Percentiles rank a stretch among this genome's conserved stretches.
These are phyloP conservation scores for Laburnicola sp. DNA, from an alignment of 2,329 filamentous ascomycete genomes.

Conservation along the genomic window DNA sequence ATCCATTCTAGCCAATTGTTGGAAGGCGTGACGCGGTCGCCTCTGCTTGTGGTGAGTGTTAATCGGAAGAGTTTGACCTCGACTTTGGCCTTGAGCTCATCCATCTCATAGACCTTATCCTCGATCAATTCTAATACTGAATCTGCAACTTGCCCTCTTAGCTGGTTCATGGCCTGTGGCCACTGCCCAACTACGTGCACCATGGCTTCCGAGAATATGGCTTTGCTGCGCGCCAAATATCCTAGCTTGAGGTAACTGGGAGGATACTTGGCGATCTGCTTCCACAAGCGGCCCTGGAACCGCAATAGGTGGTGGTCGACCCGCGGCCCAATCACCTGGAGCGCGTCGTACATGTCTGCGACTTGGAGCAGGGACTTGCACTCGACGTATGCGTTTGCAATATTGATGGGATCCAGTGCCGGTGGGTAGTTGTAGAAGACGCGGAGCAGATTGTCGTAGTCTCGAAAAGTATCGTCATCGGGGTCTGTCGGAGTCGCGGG, in stretches of 20 bases:
- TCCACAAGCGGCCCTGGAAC: constrained; percentile 89
- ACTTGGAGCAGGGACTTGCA: constrained; percentile 86
- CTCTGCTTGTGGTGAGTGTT: constrained; percentile 74
- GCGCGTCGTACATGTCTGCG: constrained; percentile 92
- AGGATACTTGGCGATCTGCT: constrained; percentile 95
- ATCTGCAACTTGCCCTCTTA: constrained; percentile 71
- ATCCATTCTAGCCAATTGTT: constrained; percentile 90
- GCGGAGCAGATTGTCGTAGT: constrained; percentile 95
- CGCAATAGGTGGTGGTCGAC: constrained; percentile 93
- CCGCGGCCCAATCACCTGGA: constrained; percentile 82
- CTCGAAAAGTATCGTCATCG: constrained; percentile 74
- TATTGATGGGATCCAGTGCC: constrained; percentile 78
- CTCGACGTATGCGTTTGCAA: constrained; percentile 89
- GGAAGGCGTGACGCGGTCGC: constrained; percentile 78
- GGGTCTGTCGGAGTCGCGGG: constrained; percentile 56
- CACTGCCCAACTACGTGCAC: constrained; percentile 95
- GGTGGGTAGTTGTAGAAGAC: constrained; percentile 95
- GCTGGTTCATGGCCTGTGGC: constrained; percentile 77
- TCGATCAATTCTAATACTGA: constrained; percentile 85
- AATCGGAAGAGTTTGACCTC: constrained; percentile 83
- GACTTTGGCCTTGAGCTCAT: constrained; percentile 76
- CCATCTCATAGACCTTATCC: constrained; percentile 90
- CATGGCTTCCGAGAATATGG: constrained; percentile 76
- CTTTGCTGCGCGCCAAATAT: constrained; percentile 79
- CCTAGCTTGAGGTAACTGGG: constrained; percentile 89